Evolutionary conservation across 2,329 filamentous ascomycete genomes (phyloP).

Genomic region (Septoria petroselini): DNA sequence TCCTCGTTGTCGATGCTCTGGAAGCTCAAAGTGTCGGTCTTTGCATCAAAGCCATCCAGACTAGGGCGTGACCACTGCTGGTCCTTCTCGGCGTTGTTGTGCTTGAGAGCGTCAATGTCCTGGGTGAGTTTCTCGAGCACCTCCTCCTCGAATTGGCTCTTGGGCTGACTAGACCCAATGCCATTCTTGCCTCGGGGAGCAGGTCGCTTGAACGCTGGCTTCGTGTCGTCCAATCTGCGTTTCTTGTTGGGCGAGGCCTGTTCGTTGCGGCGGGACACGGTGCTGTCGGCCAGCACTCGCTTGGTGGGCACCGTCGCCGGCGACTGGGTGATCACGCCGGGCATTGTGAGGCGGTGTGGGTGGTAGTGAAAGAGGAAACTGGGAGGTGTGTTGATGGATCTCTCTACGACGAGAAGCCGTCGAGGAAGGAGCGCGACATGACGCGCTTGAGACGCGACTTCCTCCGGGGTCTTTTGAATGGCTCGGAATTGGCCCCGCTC

Average conservation of each 20-base stretch:
- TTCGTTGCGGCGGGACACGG: slow-evolving; percentile 46
- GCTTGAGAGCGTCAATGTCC: slow-evolving; percentile 80
- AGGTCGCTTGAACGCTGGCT: slow-evolving; percentile 59
- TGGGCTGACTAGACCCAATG: slow-evolving; percentile 70
- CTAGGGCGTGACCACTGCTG: slow-evolving; percentile 79
- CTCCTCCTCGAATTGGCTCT: slow-evolving; percentile 90
- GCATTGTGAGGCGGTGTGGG: slow-evolving; percentile 30
- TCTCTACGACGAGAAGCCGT: slow-evolving; percentile 4
- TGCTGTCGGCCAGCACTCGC: slow-evolving; percentile 47
- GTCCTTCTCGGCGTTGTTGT: slow-evolving; percentile 85
- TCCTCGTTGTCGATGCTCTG: slow-evolving; percentile 96
- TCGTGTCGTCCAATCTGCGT: slow-evolving; percentile 69
- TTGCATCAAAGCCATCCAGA: slow-evolving; percentile 59
- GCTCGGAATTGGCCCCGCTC: too few species aligned
- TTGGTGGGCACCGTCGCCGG: slow-evolving; percentile 42
- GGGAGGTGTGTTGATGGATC: too few species aligned
- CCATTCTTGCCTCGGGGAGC: slow-evolving; percentile 46
- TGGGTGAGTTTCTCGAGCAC: slow-evolving; percentile 95
- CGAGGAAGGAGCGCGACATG: slow-evolving; percentile 1
- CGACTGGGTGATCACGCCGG: slow-evolving; percentile 34
- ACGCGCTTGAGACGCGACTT: too few species aligned
- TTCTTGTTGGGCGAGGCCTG: slow-evolving; percentile 66
- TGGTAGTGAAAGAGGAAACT: not conserved
- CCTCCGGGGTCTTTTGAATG: too few species aligned
- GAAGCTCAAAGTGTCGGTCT: slow-evolving; percentile 72